Evolutionary conservation across 768 basidiomycete genomes (phyloP), one percentile per base, ranked within the genome.

Genomic region (Lentinula boryana): DNA sequence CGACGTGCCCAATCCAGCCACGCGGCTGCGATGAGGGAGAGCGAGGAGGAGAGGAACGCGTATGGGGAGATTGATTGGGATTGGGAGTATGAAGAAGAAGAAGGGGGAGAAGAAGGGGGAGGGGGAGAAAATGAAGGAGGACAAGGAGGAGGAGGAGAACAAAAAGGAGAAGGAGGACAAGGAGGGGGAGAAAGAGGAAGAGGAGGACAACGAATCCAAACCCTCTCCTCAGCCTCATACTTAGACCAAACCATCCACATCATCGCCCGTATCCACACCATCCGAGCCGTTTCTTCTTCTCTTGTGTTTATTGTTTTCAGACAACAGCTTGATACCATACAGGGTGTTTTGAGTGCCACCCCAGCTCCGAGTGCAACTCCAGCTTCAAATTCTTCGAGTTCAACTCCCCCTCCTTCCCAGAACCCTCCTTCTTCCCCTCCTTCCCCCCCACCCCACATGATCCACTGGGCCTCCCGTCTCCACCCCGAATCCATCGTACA

Each of bases 261-360:
- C 35, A 6, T 49, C 9, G 58, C 36, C 0, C 49, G 58, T 0
- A 9, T 60, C 0, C 58, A 60, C 50, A 43, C 58, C 7, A 52
- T 49, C 13, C 55, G 61, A 15, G 53, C 46, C 1, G 44, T 61
- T 8, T 51, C 48, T 1, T 36, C 49, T 18, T 63, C 63, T 44
- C 40, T 69, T 3, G 60, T 60, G 3, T 69, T 69, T 54, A 27
- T 65, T 6, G 51, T 68, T 1, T 63, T 69, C 21, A 53, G 68
- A 6, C 67, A 68, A 32, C 60, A 60, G 10, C 18, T 63, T 2
- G 31, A 52, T 15, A 67, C 60, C 33, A 41, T 69, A 16, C 68
- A 69, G 56, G 68, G 66, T 50, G 61, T 68, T 12, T 46, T 69
- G 10, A 27, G 27, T 27, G 3, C 27, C 4, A 27, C 27, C 27